Evolutionary conservation across 495 filamentous ascomycete species (phyloP), one percentile per base, ranked within the genome.

Genomic region (Hyaloscypha finlandica): DNA sequence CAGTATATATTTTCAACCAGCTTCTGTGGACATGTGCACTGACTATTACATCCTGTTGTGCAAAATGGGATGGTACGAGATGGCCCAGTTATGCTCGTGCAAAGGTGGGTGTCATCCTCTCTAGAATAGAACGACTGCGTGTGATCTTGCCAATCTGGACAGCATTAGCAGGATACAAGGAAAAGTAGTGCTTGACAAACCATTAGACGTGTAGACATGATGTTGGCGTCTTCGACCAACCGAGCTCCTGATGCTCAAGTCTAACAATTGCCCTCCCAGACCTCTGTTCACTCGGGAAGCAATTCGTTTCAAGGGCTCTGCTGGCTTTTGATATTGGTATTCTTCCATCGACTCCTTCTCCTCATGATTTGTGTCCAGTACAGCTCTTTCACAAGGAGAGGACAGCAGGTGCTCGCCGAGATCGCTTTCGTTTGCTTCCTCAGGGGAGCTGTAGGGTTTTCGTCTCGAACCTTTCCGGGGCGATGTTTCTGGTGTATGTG

Each of bases 21-120:
- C 12, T 37, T 37, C 16, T 48, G 4, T 48, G 9, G 42, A 48
- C n/a, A 45, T 30, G n/a, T n/a, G 83, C 16, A 48, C 89, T 83
- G 80, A 92, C 88, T 93, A 64, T 95, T 89, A 71, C 89, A 93
- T 48, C 86, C 82, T 6, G 89, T 83, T 51, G 85, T 85, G 73
- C 91, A 95, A 74, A 96, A 95, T 0, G 93, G 92, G 31, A 94
- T 85, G n/a, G 86, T 81, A 42, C 81, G 76, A 2, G 81, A 79
- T n/a, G 79, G 76, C 4, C 85, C 82, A 14, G 82, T 77, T 22
- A 85, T 80, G 67, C 85, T 89, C 4, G 74, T 71, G 59, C 83
- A 88, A n/a, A 80, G 69, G 74, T 94, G 84, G 25, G 79, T 77
- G 75, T 94, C 90, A 37, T 85, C 79, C 1, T 90, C 84, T 53